These are phyloP conservation scores for Elasticomyces elasticus DNA, from an alignment of 495 filamentous ascomycete genomes.

Conservation along the genomic window DNA sequence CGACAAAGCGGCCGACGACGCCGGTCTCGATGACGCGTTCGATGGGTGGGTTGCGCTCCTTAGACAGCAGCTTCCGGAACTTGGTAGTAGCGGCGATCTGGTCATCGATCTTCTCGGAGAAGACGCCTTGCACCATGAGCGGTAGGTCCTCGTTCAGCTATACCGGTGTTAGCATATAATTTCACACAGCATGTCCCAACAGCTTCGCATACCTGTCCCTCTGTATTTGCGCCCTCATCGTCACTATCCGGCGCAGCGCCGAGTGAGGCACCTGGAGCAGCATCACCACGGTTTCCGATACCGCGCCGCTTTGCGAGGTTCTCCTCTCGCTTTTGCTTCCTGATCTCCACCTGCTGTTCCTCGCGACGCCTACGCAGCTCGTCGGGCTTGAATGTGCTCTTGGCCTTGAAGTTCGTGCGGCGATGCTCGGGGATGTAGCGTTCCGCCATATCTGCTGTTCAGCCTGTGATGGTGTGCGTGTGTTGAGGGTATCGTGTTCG, in stretches of 20 bases:
- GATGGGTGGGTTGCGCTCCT: slow-evolving; percentile 98
- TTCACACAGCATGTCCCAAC: neutral
- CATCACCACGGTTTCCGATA: slow-evolving; percentile 66
- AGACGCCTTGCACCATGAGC: slow-evolving; percentile 94
- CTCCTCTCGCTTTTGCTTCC: slow-evolving; percentile 96
- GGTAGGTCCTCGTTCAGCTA: slow-evolving; percentile 97
- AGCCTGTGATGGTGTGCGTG: slow-evolving; percentile 29
- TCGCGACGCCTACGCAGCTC: slow-evolving; percentile 97
- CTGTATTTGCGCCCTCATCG: slow-evolving; percentile 86
- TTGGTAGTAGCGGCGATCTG: slow-evolving; percentile 99
- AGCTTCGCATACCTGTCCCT: slow-evolving; percentile 71
- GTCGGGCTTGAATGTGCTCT: slow-evolving; percentile 95
- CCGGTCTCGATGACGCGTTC: slow-evolving; percentile 99
- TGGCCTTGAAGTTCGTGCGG: slow-evolving; percentile 97
- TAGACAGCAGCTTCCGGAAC: slow-evolving; percentile 93
- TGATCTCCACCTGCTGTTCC: slow-evolving; percentile 97
- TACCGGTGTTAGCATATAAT: slow-evolving; percentile 2
- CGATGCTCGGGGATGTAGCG: slow-evolving; percentile 99
- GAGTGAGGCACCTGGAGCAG: slow-evolving; percentile 72
- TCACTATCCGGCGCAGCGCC: slow-evolving; percentile 90
- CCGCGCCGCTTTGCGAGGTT: slow-evolving; percentile 96
- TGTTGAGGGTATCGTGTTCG: neutral
- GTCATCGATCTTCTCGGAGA: slow-evolving; percentile 94
- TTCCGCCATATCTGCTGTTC: slow-evolving; percentile 63
- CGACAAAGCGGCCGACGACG: slow-evolving; percentile 92